Percentiles rank a stretch among this genome's conserved stretches.
These are phyloP conservation scores for Saccharomycopsis javanensis DNA, from an alignment of 805 yeast species.

Conservation along the genomic window DNA sequence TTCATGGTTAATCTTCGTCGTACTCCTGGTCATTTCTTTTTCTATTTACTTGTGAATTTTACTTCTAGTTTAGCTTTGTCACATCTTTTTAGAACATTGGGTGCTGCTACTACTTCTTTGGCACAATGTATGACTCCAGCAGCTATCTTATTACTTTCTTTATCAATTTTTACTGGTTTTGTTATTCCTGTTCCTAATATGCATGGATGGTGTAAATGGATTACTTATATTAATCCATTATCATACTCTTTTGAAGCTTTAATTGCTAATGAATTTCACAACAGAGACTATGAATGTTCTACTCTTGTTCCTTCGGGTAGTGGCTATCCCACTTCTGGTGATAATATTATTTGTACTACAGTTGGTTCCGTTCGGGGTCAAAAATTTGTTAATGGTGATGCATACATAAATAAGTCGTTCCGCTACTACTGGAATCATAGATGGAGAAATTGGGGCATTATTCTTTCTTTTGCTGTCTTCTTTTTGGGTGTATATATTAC, in stretches of 20 bases:
- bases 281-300: constrained; percentile 31
- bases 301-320: constrained; percentile 36
- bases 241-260: constrained; percentile 37
- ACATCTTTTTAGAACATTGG: constrained; percentile 37
- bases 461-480: constrained; percentile 43
- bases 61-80: constrained; percentile 45
- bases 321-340: constrained; percentile 23
- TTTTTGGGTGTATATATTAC: constrained; percentile 45
- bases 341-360: constrained; percentile 35
- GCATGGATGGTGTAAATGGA: constrained; percentile 45
- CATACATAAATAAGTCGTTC: constrained; percentile 36
- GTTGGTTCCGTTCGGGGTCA: constrained; percentile 49
- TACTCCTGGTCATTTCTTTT: constrained; percentile 46
- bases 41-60: constrained; percentile 36
- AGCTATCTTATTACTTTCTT: constrained; percentile 30
- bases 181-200: constrained; percentile 35
- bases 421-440: constrained; percentile 36
- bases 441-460: constrained; percentile 62
- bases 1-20: constrained; percentile 47
- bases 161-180: constrained; percentile 39
- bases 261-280: constrained; percentile 37
- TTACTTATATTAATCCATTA: constrained; percentile 36
- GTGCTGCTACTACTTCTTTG: constrained; percentile 28
- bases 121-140: constrained; percentile 38
- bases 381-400: constrained; percentile 41